These are phyloP conservation scores for Chlorella vulgaris DNA, from an alignment of 139 green algal species.

Conservation along the genomic window DNA sequence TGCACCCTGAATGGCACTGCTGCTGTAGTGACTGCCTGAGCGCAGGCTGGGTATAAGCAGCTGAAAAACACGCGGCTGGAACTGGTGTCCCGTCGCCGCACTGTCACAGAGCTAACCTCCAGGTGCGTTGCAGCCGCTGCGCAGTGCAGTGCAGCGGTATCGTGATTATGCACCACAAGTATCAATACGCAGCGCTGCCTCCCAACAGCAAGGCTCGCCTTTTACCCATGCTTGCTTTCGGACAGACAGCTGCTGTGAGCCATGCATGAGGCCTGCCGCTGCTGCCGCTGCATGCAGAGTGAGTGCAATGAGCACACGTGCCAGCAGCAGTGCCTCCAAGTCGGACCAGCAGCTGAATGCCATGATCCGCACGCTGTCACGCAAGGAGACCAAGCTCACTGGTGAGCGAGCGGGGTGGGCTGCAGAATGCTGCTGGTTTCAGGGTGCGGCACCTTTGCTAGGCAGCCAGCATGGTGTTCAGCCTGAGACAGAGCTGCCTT, in stretches of 20 bases:
- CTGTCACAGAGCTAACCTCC: conserved; percentile 46
- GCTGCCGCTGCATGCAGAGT: neutral
- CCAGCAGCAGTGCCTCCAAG: conserved; percentile 54
- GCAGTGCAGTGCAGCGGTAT: neutral
- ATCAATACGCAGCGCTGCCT: too few relatives aligned
- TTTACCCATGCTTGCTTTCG: neutral
- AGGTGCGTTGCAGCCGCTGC: neutral
- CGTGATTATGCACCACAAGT: too few relatives aligned
- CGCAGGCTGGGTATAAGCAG: conserved; percentile 55
- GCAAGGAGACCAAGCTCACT: conserved; percentile 79
- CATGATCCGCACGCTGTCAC: conserved; percentile 52
- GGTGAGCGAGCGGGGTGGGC: neutral
- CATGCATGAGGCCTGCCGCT: too few relatives aligned
- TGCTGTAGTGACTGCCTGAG: too few relatives aligned
- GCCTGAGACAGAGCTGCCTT: too few relatives aligned
- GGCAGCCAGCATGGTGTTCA: too few relatives aligned
- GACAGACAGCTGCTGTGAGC: neutral
- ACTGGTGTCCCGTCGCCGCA: conserved; percentile 76
- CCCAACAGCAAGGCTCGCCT: too few relatives aligned
- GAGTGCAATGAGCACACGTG: conserved; percentile 17
- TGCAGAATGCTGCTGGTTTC: too few relatives aligned
- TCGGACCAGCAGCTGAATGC: conserved; percentile 7
- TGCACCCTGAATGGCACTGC: too few relatives aligned
- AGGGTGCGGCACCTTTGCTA: too few relatives aligned
- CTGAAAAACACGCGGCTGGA: conserved; percentile 78